Percentiles rank a stretch among this genome's conserved stretches.
These are phyloP conservation scores for Cladosporium phlei DNA, from an alignment of 2,329 filamentous ascomycete genomes.

Conservation along the genomic window DNA sequence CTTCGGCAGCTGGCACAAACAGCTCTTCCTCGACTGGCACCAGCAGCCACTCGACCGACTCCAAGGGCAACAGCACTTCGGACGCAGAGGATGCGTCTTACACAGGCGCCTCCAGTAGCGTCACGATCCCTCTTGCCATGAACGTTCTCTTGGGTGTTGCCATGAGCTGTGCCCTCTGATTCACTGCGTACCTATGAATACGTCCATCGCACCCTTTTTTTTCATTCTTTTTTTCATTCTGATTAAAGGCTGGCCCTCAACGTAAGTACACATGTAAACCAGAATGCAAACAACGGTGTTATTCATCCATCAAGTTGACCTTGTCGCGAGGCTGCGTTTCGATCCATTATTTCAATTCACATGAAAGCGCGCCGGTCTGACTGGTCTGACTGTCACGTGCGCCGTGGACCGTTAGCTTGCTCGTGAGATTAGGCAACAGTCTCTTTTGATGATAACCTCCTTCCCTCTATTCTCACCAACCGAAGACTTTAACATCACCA, in stretches of 20 bases:
- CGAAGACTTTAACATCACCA: too few species aligned
- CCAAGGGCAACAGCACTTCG: neutral
- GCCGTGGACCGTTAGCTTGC: too few species aligned
- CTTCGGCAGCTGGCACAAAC: neutral
- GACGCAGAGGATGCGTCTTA: neutral
- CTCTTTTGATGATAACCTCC: too few species aligned
- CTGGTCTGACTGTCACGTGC: too few species aligned
- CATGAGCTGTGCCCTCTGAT: neutral
- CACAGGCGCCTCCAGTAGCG: neutral
- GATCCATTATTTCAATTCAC: too few species aligned
- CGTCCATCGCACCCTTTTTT: neutral
- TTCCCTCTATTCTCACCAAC: too few species aligned
- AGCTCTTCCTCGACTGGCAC: neutral
- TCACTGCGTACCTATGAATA: neutral
- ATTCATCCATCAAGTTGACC: too few species aligned
- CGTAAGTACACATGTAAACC: neutral
- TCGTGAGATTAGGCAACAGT: too few species aligned
- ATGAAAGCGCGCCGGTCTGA: too few species aligned
- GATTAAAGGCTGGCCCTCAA: neutral
- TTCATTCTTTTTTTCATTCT: neutral
- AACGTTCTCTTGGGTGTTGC: neutral
- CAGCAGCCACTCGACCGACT: neutral
- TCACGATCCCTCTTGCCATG: neutral
- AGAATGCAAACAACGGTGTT: neutral
- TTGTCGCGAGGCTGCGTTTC: too few species aligned